Base-by-base conservation (phyloP, 495 filamentous ascomycete genomes). In the Hypomontagnella monticulosa region DNA sequence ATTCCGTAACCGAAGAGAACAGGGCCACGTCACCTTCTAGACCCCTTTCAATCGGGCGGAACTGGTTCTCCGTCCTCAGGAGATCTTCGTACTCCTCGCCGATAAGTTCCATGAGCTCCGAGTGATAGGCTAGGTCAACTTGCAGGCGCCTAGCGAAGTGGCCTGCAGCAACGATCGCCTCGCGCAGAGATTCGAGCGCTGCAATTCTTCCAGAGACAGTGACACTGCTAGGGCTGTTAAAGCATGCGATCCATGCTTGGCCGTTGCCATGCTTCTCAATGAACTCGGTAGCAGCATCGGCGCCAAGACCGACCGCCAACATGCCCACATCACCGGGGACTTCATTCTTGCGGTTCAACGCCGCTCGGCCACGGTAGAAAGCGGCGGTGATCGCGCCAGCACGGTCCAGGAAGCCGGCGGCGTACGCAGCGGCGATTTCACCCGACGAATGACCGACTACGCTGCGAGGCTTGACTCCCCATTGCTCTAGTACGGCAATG, bases 91-190 rank as follows among this genome's bases (percentile, higher is more conserved):
- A 81, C 12, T 73, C 70, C 37, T 76, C 63, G 20, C 73, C 78
- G 4, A 79, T 69, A n/a, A 73, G 50, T 15, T 74, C 56, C 82
- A 90, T 89, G 60, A 88, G 82, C 51, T 81, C 77, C 0, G 87
- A 89, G 63, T 91, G 88, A 58, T 87, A 91, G 0, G 86, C 88
- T 14, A 79, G 72, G 33, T 84, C 78, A 11, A 89, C 85, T 7
- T 75, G 71, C 0, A 90, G 78, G 7, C 76, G 71, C 19, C 86
- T 74, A 37, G 73, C 76, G 61, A 88, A 89, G 15, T 78, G 58
- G 4, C 79, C 75, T 15, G 76, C 75, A 23, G 78, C 67, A 23
- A 81, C 69, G 0, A 75, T 67, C 11, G 67, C 62, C 52, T 82
- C 71, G 30, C 78, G 53, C 6, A 88, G 62, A 47, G 80, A 71